phyloP scores from a whole-genome alignment of 1,284 basidiomycete species.

The Ustilago nuda region DNA sequence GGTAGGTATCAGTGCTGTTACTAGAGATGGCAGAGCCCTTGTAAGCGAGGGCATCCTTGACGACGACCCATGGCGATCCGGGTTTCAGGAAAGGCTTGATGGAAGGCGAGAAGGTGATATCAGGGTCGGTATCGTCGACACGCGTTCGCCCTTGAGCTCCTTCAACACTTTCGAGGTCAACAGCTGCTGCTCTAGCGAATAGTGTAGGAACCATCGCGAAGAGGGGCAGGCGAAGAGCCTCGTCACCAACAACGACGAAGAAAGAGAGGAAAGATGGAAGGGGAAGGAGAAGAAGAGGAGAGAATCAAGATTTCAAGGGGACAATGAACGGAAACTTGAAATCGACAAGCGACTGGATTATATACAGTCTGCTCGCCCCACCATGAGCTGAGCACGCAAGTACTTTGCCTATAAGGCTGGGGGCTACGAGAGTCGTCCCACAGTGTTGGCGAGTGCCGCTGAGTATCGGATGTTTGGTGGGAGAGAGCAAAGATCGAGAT shows the following conservation, averaged over 20 bases:
- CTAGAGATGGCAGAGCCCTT: slow-evolving; percentile 23
- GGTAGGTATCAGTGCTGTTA: neutral
- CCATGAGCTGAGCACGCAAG: neutral
- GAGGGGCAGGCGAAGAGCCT: neutral
- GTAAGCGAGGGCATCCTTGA: neutral
- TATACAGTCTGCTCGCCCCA: neutral
- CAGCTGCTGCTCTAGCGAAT: neutral
- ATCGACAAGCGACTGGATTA: neutral
- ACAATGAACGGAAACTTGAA: neutral
- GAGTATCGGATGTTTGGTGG: neutral
- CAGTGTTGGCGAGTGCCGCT: neutral
- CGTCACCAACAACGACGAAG: neutral
- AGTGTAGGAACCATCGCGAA: slow-evolving; percentile 3
- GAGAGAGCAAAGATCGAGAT: too few species aligned
- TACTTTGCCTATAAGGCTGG: neutral
- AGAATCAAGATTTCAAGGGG: neutral
- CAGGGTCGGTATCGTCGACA: slow-evolving; percentile 31
- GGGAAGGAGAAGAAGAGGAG: neutral
- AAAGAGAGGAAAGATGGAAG: neutral
- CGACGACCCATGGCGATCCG: slow-evolving; percentile 10
- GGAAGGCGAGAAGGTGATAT: slow-evolving; percentile 20
- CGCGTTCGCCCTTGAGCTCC: slow-evolving; percentile 11
- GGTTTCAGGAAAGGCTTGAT: slow-evolving; percentile 13
- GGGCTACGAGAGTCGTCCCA: neutral
- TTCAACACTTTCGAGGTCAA: slow-evolving; percentile 6